Percentiles rank a stretch among this genome's conserved stretches.
Evolutionary conservation across 2,329 filamentous ascomycete genomes (phyloP).

Genomic region (Colletotrichum nymphaeae): DNA sequence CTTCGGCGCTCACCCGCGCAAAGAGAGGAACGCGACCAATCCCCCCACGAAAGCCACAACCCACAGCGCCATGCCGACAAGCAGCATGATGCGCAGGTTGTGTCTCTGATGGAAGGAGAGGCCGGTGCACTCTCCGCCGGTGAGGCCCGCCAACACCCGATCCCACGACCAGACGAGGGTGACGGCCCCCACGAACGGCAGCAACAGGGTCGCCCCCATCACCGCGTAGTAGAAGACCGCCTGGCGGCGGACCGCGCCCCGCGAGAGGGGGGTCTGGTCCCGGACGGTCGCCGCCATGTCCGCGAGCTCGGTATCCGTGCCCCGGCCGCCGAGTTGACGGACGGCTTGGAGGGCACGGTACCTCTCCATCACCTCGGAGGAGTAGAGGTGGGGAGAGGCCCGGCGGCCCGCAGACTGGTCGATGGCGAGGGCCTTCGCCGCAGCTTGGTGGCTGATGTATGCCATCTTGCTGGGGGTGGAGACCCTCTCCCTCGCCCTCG

Average conservation of each 20-base stretch:
- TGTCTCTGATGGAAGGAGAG: constrained; percentile 23
- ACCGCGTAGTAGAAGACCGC: constrained; percentile 11
- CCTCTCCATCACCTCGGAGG: not conserved
- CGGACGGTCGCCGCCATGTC: constrained; percentile 23
- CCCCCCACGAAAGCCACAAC: not conserved
- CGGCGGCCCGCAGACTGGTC: constrained; percentile 11
- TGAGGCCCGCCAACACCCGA: constrained; percentile 2
- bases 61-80: constrained; percentile 26
- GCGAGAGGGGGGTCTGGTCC: constrained; percentile 7
- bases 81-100: constrained; percentile 26
- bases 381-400: constrained; percentile 20
- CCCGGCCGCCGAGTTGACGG: constrained; percentile 16
- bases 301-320: constrained; percentile 32
- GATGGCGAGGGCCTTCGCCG: constrained; percentile 15
- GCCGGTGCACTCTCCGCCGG: constrained; percentile 30
- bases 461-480: not conserved
- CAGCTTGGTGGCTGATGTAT: not conserved
- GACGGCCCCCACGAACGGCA: constrained; percentile 19
- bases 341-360: constrained; percentile 13
- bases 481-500: not conserved
- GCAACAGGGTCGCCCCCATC: constrained; percentile 9
- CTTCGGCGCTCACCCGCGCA: not conserved
- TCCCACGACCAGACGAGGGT: constrained; percentile 10
- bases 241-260: constrained; percentile 16
- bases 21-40: constrained; percentile 15